These are phyloP conservation scores for Symbiodinium natans DNA, from an alignment of 73 alveolate genomes.

Conservation along the genomic window DNA sequence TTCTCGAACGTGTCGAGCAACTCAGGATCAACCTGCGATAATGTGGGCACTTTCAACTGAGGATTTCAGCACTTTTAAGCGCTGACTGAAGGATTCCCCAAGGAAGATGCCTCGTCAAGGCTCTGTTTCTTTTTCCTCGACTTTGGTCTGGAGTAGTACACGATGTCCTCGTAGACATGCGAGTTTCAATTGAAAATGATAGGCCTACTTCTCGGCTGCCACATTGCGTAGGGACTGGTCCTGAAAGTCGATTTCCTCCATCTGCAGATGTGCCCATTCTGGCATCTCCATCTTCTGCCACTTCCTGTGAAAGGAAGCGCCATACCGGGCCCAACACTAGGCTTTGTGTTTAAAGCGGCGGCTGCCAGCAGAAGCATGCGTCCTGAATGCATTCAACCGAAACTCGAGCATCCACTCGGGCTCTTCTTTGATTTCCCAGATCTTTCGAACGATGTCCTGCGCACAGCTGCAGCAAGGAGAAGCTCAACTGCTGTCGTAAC, in stretches of 20 bases:
- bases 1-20: constrained; percentile 83
- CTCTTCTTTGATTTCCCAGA: constrained; percentile 86
- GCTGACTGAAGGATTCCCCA: too few species aligned
- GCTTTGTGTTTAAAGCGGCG: too few species aligned
- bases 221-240: constrained; percentile 2
- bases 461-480: neutral
- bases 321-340: too few species aligned
- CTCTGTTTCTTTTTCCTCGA: constrained; percentile 76
- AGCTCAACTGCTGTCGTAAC: neutral
- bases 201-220: too few species aligned
- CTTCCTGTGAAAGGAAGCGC: neutral
- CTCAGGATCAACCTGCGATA: constrained; percentile 90
- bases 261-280: constrained; percentile 91
- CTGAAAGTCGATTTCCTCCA: constrained; percentile 83
- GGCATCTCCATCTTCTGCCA: constrained; percentile 90
- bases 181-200: too few species aligned
- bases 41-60: too few species aligned
- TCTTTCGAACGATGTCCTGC: constrained; percentile 85
- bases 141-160: constrained; percentile 92
- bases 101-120: constrained; percentile 62
- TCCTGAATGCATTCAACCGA: constrained; percentile 88
- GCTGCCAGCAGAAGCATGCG: too few species aligned
- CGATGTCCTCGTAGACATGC: constrained; percentile 23
- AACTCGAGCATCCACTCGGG: constrained; percentile 93
- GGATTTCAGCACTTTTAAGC: too few species aligned